Evolutionary conservation across 1,284 basidiomycete species (phyloP).

Genomic region (Malassezia nana): DNA sequence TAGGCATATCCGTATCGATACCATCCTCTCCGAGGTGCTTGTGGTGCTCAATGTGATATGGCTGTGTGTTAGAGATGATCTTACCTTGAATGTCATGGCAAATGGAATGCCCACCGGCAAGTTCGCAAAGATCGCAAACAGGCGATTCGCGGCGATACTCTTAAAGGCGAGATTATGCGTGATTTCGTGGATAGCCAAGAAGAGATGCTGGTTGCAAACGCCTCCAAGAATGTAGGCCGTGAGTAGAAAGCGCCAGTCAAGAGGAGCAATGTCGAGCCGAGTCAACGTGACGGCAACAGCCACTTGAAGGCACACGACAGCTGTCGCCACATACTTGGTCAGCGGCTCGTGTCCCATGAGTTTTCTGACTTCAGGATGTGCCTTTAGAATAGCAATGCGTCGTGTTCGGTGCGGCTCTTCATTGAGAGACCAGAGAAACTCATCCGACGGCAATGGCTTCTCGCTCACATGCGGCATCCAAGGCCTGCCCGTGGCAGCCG

Average conservation of each 20-base stretch:
- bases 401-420: conserved; percentile 90
- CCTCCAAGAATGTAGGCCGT: conserved; percentile 80
- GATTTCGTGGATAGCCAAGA: conserved; percentile 95
- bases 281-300: conserved; percentile 53
- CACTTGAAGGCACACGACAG: conserved; percentile 71
- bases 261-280: conserved; percentile 51
- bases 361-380: conserved; percentile 83
- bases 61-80: conserved; percentile 23
- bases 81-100: conserved; percentile 78
- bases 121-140: conserved; percentile 80
- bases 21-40: conserved; percentile 92
- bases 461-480: conserved; percentile 43
- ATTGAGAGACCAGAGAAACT: conserved; percentile 78
- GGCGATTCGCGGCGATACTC: conserved; percentile 70
- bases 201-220: conserved; percentile 91
- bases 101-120: conserved; percentile 88
- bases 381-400: conserved; percentile 78
- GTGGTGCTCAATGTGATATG: conserved; percentile 75
- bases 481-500: conserved; percentile 5
- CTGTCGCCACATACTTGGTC: conserved; percentile 75
- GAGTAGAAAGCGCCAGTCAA: conserved; percentile 64
- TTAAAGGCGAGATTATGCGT: conserved; percentile 94
- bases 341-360: conserved; percentile 88
- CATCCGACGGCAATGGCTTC: conserved; percentile 33
- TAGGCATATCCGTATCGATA: conserved; percentile 87